phyloP scores from a whole-genome alignment of 2,329 filamentous ascomycete species.

The Aspergillus sp. region DNA sequence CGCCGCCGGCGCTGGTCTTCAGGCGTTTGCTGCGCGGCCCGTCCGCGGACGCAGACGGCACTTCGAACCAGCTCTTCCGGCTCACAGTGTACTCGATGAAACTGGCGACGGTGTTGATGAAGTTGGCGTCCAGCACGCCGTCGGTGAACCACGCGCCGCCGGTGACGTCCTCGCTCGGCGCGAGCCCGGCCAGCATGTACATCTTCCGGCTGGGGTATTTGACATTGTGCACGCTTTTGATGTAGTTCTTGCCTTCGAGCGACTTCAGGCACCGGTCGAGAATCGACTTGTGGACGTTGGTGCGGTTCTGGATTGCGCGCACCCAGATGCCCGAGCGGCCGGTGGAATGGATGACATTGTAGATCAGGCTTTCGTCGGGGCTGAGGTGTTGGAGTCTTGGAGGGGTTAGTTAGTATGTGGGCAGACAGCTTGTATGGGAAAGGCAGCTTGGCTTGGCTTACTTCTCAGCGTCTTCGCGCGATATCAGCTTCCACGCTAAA shows the following conservation, averaged over 20 bases:
- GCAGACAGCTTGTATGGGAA: neutral
- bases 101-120: slow-evolving; percentile 68
- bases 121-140: slow-evolving; percentile 76
- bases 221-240: slow-evolving; percentile 84
- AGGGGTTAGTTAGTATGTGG: slow-evolving; percentile 6
- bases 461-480: slow-evolving; percentile 41
- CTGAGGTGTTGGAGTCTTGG: slow-evolving; percentile 38
- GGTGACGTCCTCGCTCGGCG: slow-evolving; percentile 79
- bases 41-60: slow-evolving; percentile 21
- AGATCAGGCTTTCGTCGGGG: slow-evolving; percentile 72
- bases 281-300: slow-evolving; percentile 74
- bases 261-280: slow-evolving; percentile 75
- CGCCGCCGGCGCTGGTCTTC: slow-evolving; percentile 26
- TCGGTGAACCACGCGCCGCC: slow-evolving; percentile 94
- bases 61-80: slow-evolving; percentile 59
- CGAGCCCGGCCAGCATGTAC: slow-evolving; percentile 82
- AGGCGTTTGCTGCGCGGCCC: slow-evolving; percentile 35
- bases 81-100: slow-evolving; percentile 67
- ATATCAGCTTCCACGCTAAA: slow-evolving; percentile 40
- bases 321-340: slow-evolving; percentile 85
- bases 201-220: slow-evolving; percentile 87
- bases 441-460: no score
- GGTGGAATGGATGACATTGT: slow-evolving; percentile 77
- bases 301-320: slow-evolving; percentile 67
- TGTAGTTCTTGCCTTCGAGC: slow-evolving; percentile 70